A percentile compares a stretch with the other conserved stretches of the same genome.
These are phyloP conservation scores for Magnolia sinica DNA, from an alignment of 164 flowering plant genomes.

Conservation along the genomic window DNA sequence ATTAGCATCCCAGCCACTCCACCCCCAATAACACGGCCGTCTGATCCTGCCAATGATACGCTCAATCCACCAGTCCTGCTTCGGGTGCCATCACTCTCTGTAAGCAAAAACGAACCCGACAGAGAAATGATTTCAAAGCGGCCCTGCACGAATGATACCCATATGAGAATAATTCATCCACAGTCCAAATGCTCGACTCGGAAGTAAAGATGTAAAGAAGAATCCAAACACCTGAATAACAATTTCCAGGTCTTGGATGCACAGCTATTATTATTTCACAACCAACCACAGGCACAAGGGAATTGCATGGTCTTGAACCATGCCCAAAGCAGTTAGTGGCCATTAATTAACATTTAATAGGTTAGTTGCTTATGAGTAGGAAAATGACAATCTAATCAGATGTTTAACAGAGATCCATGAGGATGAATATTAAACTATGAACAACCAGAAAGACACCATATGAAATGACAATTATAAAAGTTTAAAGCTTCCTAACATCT, in stretches of 20 bases:
- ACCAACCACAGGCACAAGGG: too few relatives aligned
- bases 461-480: not conserved
- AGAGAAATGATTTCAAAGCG: conserved; percentile 76
- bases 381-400: not conserved
- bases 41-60: conserved; percentile 71
- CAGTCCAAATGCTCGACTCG: not conserved
- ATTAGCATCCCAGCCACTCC: conserved; percentile 71
- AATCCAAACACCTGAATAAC: not conserved
- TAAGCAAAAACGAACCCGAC: conserved; percentile 60
- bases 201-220: not conserved
- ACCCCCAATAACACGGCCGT: conserved; percentile 79
- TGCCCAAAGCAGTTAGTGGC: too few relatives aligned
- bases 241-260: not conserved
- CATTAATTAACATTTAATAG: not conserved
- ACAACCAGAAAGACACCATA: not conserved
- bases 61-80: conserved; percentile 60
- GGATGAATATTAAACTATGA: too few relatives aligned
- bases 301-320: too few relatives aligned
- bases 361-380: not conserved
- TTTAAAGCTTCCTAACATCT: too few relatives aligned
- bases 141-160: conserved; percentile 50
- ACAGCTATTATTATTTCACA: too few relatives aligned
- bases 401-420: too few relatives aligned
- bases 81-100: conserved; percentile 50
- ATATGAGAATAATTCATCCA: not conserved